Evolutionary conservation across 371 early-diverging fungal genomes (phyloP).

Genomic region (Chytridium lagenaria): DNA sequence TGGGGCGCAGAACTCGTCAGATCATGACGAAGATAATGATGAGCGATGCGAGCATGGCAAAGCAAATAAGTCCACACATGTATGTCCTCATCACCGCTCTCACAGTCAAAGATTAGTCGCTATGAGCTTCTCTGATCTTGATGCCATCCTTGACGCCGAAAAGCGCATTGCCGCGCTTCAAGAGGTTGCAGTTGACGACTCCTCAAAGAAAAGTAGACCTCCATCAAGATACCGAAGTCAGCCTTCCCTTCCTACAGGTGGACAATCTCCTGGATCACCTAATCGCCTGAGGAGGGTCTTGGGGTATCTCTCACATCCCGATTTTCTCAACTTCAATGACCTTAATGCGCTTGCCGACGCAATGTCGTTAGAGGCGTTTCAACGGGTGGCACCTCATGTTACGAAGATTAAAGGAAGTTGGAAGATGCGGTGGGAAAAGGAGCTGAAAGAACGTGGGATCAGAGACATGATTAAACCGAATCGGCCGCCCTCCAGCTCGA

Average conservation of each 20-base stretch:
- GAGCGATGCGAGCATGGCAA: too few species aligned
- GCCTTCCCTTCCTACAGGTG: not conserved
- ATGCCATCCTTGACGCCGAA: not conserved
- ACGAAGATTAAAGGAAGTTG: constrained; percentile 7
- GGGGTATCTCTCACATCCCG: constrained; percentile 4
- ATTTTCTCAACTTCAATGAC: constrained; percentile 2
- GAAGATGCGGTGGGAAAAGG: not conserved
- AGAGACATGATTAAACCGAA: not conserved
- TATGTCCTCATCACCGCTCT: too few species aligned
- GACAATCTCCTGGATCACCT: not conserved
- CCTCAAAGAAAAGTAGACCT: not conserved
- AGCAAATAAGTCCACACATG: too few species aligned
- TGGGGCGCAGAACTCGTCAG: too few species aligned
- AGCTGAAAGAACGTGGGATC: not conserved
- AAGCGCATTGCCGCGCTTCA: not conserved
- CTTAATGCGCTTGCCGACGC: not conserved
- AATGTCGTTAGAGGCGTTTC: not conserved
- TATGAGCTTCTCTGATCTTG: not conserved
- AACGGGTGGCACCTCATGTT: not conserved
- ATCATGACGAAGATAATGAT: too few species aligned
- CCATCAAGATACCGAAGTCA: not conserved
- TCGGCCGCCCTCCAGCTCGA: too few species aligned
- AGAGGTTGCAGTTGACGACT: not conserved
- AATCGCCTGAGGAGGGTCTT: not conserved
- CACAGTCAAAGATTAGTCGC: too few species aligned